phyloP scores from a whole-genome alignment of 306 rosid species.

The Astragalus membranaceus region DNA sequence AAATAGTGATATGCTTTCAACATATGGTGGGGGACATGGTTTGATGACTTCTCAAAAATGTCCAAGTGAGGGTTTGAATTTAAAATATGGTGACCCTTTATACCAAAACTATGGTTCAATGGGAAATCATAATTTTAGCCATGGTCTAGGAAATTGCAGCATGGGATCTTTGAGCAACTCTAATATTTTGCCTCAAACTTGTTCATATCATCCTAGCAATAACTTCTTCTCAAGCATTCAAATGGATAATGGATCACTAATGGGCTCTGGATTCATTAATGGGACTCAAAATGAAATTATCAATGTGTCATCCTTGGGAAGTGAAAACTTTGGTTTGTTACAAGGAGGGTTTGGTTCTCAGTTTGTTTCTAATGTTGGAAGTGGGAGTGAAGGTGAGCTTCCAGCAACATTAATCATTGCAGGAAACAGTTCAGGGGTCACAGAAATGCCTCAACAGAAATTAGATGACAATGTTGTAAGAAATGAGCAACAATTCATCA shows the following conservation, averaged over 20 bases:
- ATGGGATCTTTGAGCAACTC: not conserved
- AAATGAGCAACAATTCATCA: not conserved
- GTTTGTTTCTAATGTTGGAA: not conserved
- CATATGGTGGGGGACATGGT: not conserved
- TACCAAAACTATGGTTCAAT: not conserved
- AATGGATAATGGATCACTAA: conserved; percentile 3
- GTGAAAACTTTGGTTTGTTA: not conserved
- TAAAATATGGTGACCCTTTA: not conserved
- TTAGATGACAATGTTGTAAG: not conserved
- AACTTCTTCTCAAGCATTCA: conserved; percentile 9
- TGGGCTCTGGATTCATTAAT: not conserved
- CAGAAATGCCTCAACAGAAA: not conserved
- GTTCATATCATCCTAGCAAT: not conserved
- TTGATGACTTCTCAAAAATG: not conserved
- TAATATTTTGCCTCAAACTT: not conserved
- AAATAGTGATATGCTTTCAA: not conserved
- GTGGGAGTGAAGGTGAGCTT: not conserved
- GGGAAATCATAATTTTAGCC: not conserved
- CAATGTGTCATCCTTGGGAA: not conserved
- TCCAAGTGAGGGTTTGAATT: not conserved
- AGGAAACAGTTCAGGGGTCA: not conserved
- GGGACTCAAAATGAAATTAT: not conserved
- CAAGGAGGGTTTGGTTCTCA: not conserved
- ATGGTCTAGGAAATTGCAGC: not conserved
- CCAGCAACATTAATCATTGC: not conserved